Conservation (phyloP, 2,329 filamentous ascomycete species). For the Anisogramma anomala region DNA sequence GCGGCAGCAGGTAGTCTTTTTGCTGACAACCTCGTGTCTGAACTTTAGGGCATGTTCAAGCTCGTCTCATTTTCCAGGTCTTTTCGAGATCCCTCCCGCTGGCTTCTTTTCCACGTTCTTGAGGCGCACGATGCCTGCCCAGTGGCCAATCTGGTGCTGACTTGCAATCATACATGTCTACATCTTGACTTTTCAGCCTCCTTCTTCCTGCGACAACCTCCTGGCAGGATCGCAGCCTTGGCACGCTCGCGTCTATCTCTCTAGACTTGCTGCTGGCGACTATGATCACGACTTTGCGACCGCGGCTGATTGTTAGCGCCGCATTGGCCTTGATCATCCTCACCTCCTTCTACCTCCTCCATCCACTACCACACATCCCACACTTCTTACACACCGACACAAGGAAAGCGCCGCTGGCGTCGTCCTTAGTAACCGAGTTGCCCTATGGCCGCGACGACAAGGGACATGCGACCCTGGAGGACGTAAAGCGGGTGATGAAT, state of each 20-base stretch:
- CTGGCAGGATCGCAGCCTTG: neutral
- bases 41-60: no score
- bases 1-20: no score
- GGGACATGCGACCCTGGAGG: constrained; percentile 13
- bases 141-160: neutral
- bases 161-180: neutral
- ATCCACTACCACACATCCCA: constrained; percentile 1
- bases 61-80: no score
- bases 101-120: no score
- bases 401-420: neutral
- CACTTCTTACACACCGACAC: constrained; percentile 3
- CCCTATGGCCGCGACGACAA: constrained; percentile 15
- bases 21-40: no score
- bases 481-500: constrained; percentile 19
- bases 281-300: constrained; percentile 10
- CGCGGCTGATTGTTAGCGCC: constrained; percentile 2
- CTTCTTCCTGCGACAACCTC: neutral
- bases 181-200: neutral
- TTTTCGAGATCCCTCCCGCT: no score
- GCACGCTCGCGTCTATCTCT: neutral
- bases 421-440: neutral
- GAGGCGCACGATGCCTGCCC: neutral
- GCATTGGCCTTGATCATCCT: constrained; percentile 1
- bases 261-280: neutral
- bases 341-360: constrained; percentile 10